These are phyloP conservation scores for Metarhizium humberi DNA, from an alignment of 2,329 filamentous ascomycete species.

Conservation along the genomic window DNA sequence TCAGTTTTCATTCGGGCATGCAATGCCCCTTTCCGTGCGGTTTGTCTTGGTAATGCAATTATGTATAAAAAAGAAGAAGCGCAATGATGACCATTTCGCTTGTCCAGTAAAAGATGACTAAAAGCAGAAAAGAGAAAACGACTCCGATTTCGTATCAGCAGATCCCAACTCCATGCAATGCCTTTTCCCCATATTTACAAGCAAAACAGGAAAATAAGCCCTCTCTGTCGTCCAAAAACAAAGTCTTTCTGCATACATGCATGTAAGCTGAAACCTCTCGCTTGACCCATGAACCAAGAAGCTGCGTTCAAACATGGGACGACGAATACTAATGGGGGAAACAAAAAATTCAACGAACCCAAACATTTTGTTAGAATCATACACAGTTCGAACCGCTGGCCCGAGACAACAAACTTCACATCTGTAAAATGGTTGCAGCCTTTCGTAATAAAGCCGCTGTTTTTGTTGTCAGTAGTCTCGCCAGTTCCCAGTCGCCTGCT, in stretches of 20 bases:
- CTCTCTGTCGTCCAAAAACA: not conserved
- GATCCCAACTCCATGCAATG: constrained; percentile 26
- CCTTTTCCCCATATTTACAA: constrained; percentile 13
- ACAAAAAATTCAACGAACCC: not conserved
- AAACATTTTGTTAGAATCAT: not conserved
- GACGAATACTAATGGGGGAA: not conserved
- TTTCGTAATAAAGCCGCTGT: constrained; percentile 57
- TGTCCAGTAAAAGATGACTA: not conserved
- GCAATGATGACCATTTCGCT: not conserved
- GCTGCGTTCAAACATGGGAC: too few species aligned
- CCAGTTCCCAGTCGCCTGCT: constrained; percentile 58
- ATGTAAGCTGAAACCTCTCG: not conserved
- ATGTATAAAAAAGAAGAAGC: not conserved
- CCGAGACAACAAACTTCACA: constrained; percentile 1
- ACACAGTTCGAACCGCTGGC: not conserved
- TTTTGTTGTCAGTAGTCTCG: constrained; percentile 60
- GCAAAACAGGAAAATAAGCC: constrained; percentile 5
- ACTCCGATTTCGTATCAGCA: not conserved
- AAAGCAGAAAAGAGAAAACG: not conserved
- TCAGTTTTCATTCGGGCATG: not conserved
- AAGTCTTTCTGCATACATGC: constrained; percentile 1
- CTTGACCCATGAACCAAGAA: not conserved
- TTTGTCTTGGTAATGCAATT: not conserved
- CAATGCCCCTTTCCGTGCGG: not conserved
- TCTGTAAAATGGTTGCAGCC: constrained; percentile 37